Evolutionary conservation across 148 eudicot genomes (phyloP).

Genomic region (Vaccinium myrtillus): DNA sequence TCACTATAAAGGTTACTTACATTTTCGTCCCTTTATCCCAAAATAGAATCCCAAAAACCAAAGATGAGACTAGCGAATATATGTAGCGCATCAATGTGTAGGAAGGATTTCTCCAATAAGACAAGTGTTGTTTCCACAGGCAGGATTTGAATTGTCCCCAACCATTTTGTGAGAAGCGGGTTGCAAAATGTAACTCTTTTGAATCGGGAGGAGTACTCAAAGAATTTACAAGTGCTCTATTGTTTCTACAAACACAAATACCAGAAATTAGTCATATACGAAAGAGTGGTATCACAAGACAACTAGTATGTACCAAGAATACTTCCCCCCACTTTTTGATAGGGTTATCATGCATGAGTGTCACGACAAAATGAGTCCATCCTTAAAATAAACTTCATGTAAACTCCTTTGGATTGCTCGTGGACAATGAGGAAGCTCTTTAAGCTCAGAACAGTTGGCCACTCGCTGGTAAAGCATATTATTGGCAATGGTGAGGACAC

Average conservation of each 20-base stretch:
- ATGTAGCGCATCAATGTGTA: constrained; percentile 57
- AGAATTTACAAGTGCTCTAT: constrained; percentile 46
- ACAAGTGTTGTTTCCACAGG: constrained; percentile 15
- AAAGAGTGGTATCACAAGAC: neutral
- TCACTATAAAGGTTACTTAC: constrained; percentile 35
- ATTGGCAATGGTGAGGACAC: too few relatives aligned
- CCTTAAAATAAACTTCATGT: neutral
- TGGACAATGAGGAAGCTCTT: neutral
- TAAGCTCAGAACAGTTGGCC: neutral
- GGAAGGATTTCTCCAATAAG: constrained; percentile 91
- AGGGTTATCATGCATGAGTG: neutral
- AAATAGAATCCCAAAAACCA: constrained; percentile 57
- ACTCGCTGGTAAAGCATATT: neutral
- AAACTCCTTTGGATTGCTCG: neutral
- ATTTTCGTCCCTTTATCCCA: constrained; percentile 66
- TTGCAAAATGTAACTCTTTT: constrained; percentile 47
- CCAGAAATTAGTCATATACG: neutral
- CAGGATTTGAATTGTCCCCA: too few relatives aligned
- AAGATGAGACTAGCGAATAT: constrained; percentile 35
- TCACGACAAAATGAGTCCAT: neutral
- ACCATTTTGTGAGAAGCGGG: constrained; percentile 29
- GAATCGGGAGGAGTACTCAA: constrained; percentile 63
- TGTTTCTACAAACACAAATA: constrained; percentile 44
- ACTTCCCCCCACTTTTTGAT: neutral
- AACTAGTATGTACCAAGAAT: neutral